Base-by-base conservation (phyloP, 352 stramenopile genomes). In the Phytopythium mirpurense region DNA sequence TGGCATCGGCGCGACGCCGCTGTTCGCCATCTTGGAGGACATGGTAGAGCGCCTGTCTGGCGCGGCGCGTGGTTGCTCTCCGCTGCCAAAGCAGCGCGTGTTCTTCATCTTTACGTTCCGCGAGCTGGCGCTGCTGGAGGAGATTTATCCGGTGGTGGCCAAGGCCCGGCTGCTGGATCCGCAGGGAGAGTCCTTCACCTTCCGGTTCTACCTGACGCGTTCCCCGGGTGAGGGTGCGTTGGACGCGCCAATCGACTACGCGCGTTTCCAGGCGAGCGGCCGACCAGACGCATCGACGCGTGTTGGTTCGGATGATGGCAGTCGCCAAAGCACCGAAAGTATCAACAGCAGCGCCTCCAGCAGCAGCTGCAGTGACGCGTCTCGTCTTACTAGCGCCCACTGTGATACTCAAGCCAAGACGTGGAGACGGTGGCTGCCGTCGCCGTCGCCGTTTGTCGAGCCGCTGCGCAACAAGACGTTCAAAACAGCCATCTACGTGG, bases 1-100 rank as follows among this genome's bases (percentile, higher is more conserved):
- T 3, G 73, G 76, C 15, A 84, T 83, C 32, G 76, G 71, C 5
- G 60, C 63, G n/a, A 81, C 76, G 2, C 73, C 76, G 8, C 32
- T 84, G 34, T 72, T 87, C 29, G 68, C 67, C 3, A 78, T 83
- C 29, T 54, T 86, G 21, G 70, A 86, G 35, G 74, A 83, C 53
- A 74, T 83, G 32, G 61, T 60, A 8, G 56, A 60, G 38, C 43
- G 63, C 21, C 54, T 67, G 12, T 44, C 54, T 12, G 53, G 31
- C 16, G 40, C 5, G 19, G n/a, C 0, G 8, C 19, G 8, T 11
- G 3, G 4, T 18, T 43, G 23, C n/a, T 37, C 59, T 29, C 21
- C 45, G 15, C 41, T 62, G 3, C 42, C 50, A 21, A 65, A 19
- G 7, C 66, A 77, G n/a, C 51, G 54, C 16, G 57, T 83, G 14